Conservation (phyloP, 2,329 filamentous ascomycete genomes). For the Colletotrichum eleusines region DNA sequence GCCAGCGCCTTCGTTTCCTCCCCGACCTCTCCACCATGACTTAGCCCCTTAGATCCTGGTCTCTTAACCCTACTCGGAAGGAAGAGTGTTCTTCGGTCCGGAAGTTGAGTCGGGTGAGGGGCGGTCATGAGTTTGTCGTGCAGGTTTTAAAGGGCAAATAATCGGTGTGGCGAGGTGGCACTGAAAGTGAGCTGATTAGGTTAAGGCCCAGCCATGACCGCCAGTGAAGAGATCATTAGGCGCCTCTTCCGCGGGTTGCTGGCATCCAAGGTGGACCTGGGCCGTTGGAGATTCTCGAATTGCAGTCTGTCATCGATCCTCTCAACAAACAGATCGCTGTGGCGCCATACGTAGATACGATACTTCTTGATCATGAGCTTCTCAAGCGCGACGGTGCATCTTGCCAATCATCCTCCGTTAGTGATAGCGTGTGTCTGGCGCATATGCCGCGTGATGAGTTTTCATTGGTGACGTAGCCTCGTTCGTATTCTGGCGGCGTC, state of each 20-base stretch:
- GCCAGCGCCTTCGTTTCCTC: constrained; percentile 9
- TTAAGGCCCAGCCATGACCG: background rate
- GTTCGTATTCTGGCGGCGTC: background rate
- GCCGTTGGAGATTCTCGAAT: constrained; percentile 3
- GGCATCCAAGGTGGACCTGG: constrained; percentile 2
- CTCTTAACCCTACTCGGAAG: background rate
- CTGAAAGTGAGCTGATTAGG: constrained; percentile 17
- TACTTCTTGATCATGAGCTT: background rate
- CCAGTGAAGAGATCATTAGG: background rate
- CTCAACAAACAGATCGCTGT: background rate
- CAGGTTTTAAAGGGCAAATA: background rate
- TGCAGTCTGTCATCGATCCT: constrained; percentile 11
- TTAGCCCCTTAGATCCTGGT: background rate
- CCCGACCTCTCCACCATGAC: background rate
- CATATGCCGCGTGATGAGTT: background rate
- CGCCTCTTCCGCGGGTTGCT: background rate
- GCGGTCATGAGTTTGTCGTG: background rate
- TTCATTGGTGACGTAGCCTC: constrained; percentile 2
- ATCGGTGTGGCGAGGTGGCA: background rate
- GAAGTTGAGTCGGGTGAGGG: background rate
- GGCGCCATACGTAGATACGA: constrained; percentile 7
- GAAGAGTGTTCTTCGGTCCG: background rate
- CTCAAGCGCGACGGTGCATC: constrained; percentile 5
- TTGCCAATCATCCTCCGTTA: background rate
- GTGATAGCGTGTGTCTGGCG: background rate